These are phyloP conservation scores for Daldinia grandis DNA, from an alignment of 495 filamentous ascomycete species.

Conservation along the genomic window DNA sequence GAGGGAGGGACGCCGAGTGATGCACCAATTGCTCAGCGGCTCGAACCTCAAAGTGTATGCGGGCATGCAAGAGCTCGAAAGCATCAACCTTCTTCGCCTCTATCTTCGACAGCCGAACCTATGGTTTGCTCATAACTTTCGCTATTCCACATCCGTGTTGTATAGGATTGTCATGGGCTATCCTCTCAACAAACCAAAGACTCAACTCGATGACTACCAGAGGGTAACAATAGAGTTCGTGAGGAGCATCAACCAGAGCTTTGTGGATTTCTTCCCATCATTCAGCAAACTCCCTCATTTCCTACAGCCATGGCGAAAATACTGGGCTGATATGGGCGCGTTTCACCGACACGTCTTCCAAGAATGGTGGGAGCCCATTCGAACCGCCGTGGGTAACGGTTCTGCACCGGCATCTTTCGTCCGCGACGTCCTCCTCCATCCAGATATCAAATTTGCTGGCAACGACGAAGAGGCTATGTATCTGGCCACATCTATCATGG, in stretches of 20 bases:
- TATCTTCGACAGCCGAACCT: constrained; percentile 44
- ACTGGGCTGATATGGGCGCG: constrained; percentile 45
- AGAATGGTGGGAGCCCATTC: constrained; percentile 45
- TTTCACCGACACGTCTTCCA: constrained; percentile 48
- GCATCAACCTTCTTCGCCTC: constrained; percentile 43
- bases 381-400: neutral
- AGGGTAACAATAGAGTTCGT: constrained; percentile 43
- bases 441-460: constrained; percentile 21
- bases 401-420: neutral
- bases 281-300: constrained; percentile 47
- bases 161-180: constrained; percentile 44
- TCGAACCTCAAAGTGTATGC: neutral
- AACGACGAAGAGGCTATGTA: constrained; percentile 58
- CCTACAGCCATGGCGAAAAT: constrained; percentile 53
- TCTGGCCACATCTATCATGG: constrained; percentile 49
- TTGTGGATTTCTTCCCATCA: constrained; percentile 54
- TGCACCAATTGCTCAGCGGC: neutral
- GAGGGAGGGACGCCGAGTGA: neutral
- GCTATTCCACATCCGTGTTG: constrained; percentile 49
- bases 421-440: neutral
- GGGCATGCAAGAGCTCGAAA: constrained; percentile 32
- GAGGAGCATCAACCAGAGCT: constrained; percentile 41
- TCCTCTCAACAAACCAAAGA: constrained; percentile 8
- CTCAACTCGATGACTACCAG: constrained; percentile 46
- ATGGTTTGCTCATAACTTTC: constrained; percentile 52